These are phyloP conservation scores for Rhodotorula glutinis DNA, from an alignment of 1,284 basidiomycete species.

Conservation along the genomic window DNA sequence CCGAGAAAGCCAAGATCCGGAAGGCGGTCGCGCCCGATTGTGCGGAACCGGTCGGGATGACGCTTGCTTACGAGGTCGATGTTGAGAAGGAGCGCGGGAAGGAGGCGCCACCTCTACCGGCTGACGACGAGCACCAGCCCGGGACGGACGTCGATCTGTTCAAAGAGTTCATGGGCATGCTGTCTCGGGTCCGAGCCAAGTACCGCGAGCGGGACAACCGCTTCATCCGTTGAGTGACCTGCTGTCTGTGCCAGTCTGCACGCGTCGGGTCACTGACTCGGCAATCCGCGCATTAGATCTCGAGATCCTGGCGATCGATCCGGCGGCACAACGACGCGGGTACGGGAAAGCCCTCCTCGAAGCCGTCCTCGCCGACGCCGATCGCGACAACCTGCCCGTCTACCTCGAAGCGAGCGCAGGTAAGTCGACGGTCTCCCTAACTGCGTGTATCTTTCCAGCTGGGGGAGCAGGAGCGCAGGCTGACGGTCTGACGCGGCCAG, in stretches of 20 bases:
- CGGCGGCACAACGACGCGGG: background rate
- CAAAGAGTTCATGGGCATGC: background rate
- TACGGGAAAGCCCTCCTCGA: background rate
- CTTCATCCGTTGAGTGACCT: background rate
- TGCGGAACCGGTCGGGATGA: background rate
- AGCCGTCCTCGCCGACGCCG: background rate
- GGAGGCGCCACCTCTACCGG: background rate
- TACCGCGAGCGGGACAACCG: background rate
- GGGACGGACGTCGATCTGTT: background rate
- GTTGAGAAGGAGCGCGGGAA: background rate
- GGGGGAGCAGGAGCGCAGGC: too few relatives aligned
- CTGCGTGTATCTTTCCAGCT: background rate
- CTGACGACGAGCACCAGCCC: background rate
- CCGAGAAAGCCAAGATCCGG: background rate
- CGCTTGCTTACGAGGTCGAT: background rate
- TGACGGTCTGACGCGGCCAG: background rate
- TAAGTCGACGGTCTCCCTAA: background rate
- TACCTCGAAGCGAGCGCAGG: background rate
- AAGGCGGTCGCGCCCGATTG: background rate
- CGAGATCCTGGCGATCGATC: background rate
- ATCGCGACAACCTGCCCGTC: slow-evolving; percentile 1
- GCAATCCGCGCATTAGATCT: background rate
- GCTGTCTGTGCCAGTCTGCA: too few relatives aligned
- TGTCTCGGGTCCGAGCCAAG: background rate
- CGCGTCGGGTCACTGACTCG: too few relatives aligned